phyloP scores from a whole-genome alignment of 1,139 yeast genomes.

The Arxiozyma slooffiae region DNA sequence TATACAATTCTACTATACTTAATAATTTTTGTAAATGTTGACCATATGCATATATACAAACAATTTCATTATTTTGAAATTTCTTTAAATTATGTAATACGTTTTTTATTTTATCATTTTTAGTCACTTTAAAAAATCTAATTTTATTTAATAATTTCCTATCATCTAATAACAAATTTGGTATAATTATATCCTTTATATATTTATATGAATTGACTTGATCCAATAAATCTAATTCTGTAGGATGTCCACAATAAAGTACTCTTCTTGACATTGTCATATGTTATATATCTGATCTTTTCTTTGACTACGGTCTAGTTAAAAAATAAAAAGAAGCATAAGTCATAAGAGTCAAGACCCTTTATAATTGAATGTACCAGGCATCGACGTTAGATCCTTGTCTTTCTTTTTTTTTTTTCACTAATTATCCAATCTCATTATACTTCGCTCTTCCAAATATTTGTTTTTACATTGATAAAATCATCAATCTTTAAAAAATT shows the following conservation, averaged over 20 bases:
- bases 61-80: background rate
- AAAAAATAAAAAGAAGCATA: no score
- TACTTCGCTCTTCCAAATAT: no score
- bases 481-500: no score
- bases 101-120: constrained; percentile 15
- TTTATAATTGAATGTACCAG: background rate
- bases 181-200: constrained; percentile 8
- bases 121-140: constrained; percentile 9
- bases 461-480: no score
- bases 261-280: background rate
- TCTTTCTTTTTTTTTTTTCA: no score
- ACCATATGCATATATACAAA: constrained; percentile 23
- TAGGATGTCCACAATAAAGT: constrained; percentile 6
- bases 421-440: no score
- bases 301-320: background rate
- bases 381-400: background rate
- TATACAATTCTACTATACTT: constrained; percentile 21
- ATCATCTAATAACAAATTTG: constrained; percentile 5
- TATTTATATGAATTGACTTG: constrained; percentile 7
- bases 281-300: background rate
- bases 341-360: background rate
- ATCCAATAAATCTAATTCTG: constrained; percentile 8
- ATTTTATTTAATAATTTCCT: background rate
- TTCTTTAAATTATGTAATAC: constrained; percentile 10
- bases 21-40: constrained; percentile 24